Evolutionary conservation across 2,329 filamentous ascomycete genomes (phyloP), one percentile per base, ranked within the genome.

Genomic region (Biscogniauxia marginata): DNA sequence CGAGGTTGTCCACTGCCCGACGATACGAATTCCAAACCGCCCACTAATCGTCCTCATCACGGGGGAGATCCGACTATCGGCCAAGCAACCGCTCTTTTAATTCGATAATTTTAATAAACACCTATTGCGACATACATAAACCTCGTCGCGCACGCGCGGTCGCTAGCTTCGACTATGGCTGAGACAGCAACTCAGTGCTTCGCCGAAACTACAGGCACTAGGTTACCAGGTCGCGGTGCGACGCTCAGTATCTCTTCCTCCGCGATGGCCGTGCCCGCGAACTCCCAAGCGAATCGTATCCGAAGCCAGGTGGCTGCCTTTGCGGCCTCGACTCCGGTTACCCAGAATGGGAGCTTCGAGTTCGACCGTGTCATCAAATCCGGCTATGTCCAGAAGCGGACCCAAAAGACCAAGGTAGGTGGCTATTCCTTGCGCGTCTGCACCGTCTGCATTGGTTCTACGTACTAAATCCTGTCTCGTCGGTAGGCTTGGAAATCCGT

Each of bases 351-450:
- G 60, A 95, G 91, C 73, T 99, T 96, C 72, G 93, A 95, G 69
- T 96, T 96, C 69, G 95, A 99, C 73, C 88, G 92, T 50, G 90
- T 98, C 54, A 83, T 98, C 72, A 98, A 96, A 77, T 86, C 88
- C 55, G 93, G 93, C 57, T 89, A 88, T 64, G 86, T 96, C 43
- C 84, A 89, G 69, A 96, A 96, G 75, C 86, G 93, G 64, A 96
- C 92, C 18, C 89, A 93, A 67, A 96, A 93, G 79, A 98, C 93
- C 58, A 96, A 96, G 87, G 91, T 92, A 74, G 54, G 72, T 61
- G 39, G 46, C 34, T 50, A 52, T 49, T n/a, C 11, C 18, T 9
- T 6, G 7, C n/a, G 13, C 20, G 9, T 22, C 7, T 24, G 20
- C 21, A 24, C 16, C 4, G 34, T 16, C 8, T 47, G 11, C n/a